These are phyloP conservation scores for Aspergillus fructus DNA, from an alignment of 2,329 filamentous ascomycete species.

Conservation along the genomic window DNA sequence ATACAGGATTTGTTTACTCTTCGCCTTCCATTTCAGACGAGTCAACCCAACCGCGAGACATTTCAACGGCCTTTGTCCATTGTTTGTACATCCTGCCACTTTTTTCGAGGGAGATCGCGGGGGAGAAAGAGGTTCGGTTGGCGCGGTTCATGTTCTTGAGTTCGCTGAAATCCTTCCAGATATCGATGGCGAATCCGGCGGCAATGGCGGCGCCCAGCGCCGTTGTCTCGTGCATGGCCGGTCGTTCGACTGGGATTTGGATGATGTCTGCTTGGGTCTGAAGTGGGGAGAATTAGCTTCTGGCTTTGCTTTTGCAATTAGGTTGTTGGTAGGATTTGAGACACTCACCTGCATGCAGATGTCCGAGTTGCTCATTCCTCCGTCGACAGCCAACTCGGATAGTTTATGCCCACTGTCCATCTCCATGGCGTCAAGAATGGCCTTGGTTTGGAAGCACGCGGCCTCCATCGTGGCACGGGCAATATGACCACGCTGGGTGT, in stretches of 20 bases:
- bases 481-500: slow-evolving; percentile 82
- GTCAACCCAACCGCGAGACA: slow-evolving; percentile 69
- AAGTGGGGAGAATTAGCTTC: neutral
- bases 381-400: slow-evolving; percentile 76
- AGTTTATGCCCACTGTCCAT: slow-evolving; percentile 77
- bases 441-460: slow-evolving; percentile 88
- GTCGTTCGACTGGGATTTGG: slow-evolving; percentile 78
- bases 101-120: slow-evolving; percentile 60
- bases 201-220: slow-evolving; percentile 85
- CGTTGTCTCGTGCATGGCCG: slow-evolving; percentile 87
- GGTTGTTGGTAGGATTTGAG: neutral
- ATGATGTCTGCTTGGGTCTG: slow-evolving; percentile 83
- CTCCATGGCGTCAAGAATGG: slow-evolving; percentile 89
- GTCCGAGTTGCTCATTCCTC: slow-evolving; percentile 84
- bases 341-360: slow-evolving; percentile 73
- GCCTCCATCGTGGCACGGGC: slow-evolving; percentile 87
- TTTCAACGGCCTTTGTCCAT: slow-evolving; percentile 76
- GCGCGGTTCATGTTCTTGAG: slow-evolving; percentile 70
- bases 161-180: slow-evolving; percentile 75
- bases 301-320: slow-evolving; percentile 13
- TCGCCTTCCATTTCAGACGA: slow-evolving; percentile 23
- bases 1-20: slow-evolving; percentile 10
- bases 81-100: slow-evolving; percentile 64
- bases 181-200: slow-evolving; percentile 76
- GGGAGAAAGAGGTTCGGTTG: slow-evolving; percentile 69